These are phyloP conservation scores for Lasiodiplodia citricola DNA, from an alignment of 2,329 filamentous ascomycete genomes.

Conservation along the genomic window DNA sequence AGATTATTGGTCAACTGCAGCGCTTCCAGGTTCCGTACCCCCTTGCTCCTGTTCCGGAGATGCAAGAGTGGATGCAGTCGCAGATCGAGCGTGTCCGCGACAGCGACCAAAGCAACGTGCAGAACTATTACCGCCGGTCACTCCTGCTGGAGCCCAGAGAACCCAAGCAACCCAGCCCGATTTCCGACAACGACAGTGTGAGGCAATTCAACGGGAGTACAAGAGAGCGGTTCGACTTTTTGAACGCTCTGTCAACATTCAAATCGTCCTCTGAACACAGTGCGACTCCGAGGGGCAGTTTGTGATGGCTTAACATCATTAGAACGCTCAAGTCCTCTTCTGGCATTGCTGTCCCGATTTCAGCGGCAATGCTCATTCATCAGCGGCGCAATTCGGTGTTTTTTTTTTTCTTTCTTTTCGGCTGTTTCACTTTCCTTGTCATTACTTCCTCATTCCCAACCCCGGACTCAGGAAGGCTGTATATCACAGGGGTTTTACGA, in stretches of 20 bases:
- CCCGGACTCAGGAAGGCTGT: neutral
- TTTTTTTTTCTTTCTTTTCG: neutral
- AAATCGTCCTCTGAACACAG: constrained; percentile 20
- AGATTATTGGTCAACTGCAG: constrained; percentile 94
- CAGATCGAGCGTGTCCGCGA: constrained; percentile 78
- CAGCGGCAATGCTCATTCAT: constrained; percentile 11
- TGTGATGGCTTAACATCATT: neutral
- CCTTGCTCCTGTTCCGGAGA: constrained; percentile 79
- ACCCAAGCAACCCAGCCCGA: constrained; percentile 31
- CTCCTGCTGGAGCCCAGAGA: constrained; percentile 81
- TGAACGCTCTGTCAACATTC: constrained; percentile 24
- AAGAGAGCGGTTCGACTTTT: constrained; percentile 24
- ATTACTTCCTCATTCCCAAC: neutral
- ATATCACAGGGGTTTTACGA: constrained; percentile 20
- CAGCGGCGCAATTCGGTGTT: constrained; percentile 16
- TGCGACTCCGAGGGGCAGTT: constrained; percentile 9
- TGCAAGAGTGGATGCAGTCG: constrained; percentile 90
- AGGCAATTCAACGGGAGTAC: constrained; percentile 16
- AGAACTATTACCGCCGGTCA: constrained; percentile 80
- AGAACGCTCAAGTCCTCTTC: neutral
- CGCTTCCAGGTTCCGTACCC: constrained; percentile 94
- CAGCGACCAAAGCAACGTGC: constrained; percentile 65
- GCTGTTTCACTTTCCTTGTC: neutral
- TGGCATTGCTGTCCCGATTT: neutral
- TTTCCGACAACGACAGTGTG: constrained; percentile 9